phyloP scores from a whole-genome alignment of 2,329 filamentous ascomycete genomes.

The Bipolaris bicolor region DNA sequence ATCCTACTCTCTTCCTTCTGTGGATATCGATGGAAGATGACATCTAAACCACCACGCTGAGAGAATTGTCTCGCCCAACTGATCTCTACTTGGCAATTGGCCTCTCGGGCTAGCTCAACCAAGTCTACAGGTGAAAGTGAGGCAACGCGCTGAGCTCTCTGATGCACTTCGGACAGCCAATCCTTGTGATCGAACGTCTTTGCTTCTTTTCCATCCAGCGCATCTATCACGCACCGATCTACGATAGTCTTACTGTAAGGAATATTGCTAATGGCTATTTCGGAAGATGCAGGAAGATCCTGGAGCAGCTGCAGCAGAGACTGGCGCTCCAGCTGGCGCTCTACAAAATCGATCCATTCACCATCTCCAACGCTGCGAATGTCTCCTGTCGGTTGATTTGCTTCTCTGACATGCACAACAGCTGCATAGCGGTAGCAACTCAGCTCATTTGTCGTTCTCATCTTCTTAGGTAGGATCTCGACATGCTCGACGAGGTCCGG shows the following conservation, averaged over 20 bases:
- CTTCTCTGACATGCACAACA: neutral
- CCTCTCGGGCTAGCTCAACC: neutral
- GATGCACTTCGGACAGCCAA: neutral
- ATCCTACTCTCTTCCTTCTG: neutral
- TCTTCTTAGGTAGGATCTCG: slow-evolving; percentile 17
- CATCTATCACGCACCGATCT: neutral
- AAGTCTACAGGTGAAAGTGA: neutral
- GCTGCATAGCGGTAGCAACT: slow-evolving; percentile 21
- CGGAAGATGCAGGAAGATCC: neutral
- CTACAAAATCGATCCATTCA: neutral
- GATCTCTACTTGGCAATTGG: slow-evolving; percentile 2
- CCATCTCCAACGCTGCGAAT: neutral
- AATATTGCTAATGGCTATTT: slow-evolving; percentile 2
- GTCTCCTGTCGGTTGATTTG: neutral
- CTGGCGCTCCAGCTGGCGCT: neutral
- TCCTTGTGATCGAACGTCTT: neutral
- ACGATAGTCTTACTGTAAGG: slow-evolving; percentile 5
- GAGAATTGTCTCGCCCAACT: slow-evolving; percentile 11
- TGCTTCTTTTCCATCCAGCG: neutral
- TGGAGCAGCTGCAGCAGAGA: neutral
- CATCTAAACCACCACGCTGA: slow-evolving; percentile 6
- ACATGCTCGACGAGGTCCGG: slow-evolving; percentile 3
- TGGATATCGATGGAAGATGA: slow-evolving; percentile 4
- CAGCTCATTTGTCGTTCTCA: slow-evolving; percentile 17
- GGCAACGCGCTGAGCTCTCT: neutral